phyloP scores from a whole-genome alignment of 2,329 filamentous ascomycete genomes.

The Fusarium hainanense region DNA sequence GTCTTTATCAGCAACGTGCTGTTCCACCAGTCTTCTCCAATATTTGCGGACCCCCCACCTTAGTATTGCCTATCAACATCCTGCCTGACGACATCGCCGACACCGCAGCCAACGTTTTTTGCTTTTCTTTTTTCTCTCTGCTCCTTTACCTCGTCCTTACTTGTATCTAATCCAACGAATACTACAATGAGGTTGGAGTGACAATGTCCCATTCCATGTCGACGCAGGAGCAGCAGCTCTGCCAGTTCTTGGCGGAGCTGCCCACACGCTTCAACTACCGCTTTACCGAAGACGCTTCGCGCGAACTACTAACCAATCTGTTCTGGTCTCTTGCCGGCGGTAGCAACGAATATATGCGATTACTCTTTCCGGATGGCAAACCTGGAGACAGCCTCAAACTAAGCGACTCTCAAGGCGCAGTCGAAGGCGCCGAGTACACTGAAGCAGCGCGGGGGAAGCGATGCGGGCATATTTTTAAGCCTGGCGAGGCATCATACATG shows the following conservation, averaged over 20 bases:
- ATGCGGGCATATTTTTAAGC: slow-evolving; percentile 97
- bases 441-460: slow-evolving; percentile 90
- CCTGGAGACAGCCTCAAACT: slow-evolving; percentile 78
- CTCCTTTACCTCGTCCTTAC: not conserved
- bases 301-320: slow-evolving; percentile 79
- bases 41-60: slow-evolving; percentile 34
- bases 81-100: slow-evolving; percentile 43
- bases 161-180: slow-evolving; percentile 5
- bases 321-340: slow-evolving; percentile 88
- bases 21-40: slow-evolving; percentile 39
- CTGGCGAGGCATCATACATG: slow-evolving; percentile 91
- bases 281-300: slow-evolving; percentile 77
- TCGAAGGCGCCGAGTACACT: slow-evolving; percentile 94
- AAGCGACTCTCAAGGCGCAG: slow-evolving; percentile 87
- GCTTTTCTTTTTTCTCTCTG: slow-evolving; percentile 6
- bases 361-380: slow-evolving; percentile 84
- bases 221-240: slow-evolving; percentile 83
- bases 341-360: slow-evolving; percentile 76
- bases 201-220: slow-evolving; percentile 67
- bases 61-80: slow-evolving; percentile 25
- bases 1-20: slow-evolving; percentile 30
- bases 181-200: slow-evolving; percentile 46
- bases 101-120: slow-evolving; percentile 27
- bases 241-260: slow-evolving; percentile 81
- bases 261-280: slow-evolving; percentile 79